Evolutionary conservation across 768 basidiomycete genomes (phyloP).

Genomic region (Boletus coccyginus): DNA sequence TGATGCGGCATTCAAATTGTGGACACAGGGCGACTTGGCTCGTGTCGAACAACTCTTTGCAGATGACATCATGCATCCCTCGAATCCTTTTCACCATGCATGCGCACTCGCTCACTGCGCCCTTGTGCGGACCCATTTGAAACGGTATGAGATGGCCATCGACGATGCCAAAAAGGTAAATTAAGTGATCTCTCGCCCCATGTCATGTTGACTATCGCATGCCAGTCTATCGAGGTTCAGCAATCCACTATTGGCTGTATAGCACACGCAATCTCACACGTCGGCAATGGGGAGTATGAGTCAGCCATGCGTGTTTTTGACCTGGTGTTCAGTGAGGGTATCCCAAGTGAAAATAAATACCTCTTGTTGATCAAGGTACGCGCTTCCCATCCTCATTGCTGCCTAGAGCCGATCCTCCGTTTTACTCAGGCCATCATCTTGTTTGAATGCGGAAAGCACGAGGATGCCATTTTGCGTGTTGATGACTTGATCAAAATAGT

Average conservation of each 20-base stretch:
- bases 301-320: background rate
- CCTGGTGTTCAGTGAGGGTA: background rate
- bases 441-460: background rate
- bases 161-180: constrained; percentile 6
- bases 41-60: background rate
- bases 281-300: no score
- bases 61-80: background rate
- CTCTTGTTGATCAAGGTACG: constrained; percentile 11
- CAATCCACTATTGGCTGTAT: background rate
- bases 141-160: background rate
- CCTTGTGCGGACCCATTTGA: background rate
- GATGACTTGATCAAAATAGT: background rate
- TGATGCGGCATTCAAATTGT: background rate
- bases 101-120: background rate
- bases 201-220: background rate
- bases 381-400: background rate
- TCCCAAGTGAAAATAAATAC: background rate
- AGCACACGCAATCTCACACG: no score
- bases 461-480: background rate
- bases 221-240: constrained; percentile 2
- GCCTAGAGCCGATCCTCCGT: no score
- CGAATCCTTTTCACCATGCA: background rate
- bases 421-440: background rate
- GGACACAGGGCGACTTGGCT: background rate
- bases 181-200: fast-evolving